Evolutionary conservation across 768 basidiomycete species (phyloP).

Genomic region (Pholiota molesta): DNA sequence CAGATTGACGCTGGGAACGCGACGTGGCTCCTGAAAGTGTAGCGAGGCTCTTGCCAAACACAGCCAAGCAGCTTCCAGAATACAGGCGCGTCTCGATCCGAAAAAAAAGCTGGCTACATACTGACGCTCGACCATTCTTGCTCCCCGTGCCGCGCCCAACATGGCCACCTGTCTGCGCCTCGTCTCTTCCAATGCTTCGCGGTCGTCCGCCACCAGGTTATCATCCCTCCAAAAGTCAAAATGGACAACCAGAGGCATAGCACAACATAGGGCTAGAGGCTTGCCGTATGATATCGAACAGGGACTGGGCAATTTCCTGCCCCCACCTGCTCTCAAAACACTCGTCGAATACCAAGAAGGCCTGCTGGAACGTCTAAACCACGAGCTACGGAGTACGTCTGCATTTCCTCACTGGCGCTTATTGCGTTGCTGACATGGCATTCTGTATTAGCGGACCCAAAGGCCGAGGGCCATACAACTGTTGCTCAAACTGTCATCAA

Average conservation of each 20-base stretch:
- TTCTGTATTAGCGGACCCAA: slow-evolving; percentile 27
- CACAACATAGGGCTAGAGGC: slow-evolving; percentile 47
- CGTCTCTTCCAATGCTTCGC: slow-evolving; percentile 26
- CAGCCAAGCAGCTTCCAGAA: slow-evolving; percentile 25
- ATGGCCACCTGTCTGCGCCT: slow-evolving; percentile 32
- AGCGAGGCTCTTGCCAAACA: slow-evolving; percentile 35
- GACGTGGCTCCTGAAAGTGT: slow-evolving; percentile 36
- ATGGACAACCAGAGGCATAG: slow-evolving; percentile 37
- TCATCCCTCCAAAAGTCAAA: slow-evolving; percentile 24
- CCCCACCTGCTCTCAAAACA: slow-evolving; percentile 68
- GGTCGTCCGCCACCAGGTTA: slow-evolving; percentile 17
- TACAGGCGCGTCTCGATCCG: slow-evolving; percentile 24
- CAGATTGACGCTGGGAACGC: slow-evolving; percentile 25
- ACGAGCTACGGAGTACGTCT: slow-evolving; percentile 68
- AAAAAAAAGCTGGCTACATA: slow-evolving; percentile 24
- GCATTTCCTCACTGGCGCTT: neutral
- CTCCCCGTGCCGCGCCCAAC: slow-evolving; percentile 19
- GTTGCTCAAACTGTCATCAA: slow-evolving; percentile 76
- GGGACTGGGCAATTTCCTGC: slow-evolving; percentile 80
- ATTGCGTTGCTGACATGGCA: slow-evolving; percentile 5
- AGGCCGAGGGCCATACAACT: slow-evolving; percentile 53
- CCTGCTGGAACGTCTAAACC: slow-evolving; percentile 74
- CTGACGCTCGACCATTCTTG: slow-evolving; percentile 9
- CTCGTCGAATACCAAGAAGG: slow-evolving; percentile 88
- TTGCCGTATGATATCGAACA: slow-evolving; percentile 70